Evolutionary conservation across 2,329 filamentous ascomycete genomes (phyloP), one percentile per base, ranked within the genome.

Genomic region (Paramyrothecium sp.): DNA sequence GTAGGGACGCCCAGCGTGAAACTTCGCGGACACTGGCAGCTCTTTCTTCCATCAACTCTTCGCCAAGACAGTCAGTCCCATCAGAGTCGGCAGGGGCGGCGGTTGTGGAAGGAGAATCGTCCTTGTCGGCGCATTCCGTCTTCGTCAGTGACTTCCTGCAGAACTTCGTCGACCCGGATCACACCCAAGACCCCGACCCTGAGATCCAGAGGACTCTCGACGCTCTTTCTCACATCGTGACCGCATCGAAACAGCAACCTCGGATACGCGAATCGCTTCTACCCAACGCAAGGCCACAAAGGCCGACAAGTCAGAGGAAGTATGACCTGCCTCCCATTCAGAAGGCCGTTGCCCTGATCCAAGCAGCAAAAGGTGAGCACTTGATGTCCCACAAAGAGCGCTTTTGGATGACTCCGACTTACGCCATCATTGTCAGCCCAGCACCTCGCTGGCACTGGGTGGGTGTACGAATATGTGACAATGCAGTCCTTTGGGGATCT

Each of bases 111-210:
- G 78, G 77, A 8, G 75, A 76, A 58, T 78, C 76, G 3, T 80
- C 77, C 2, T 60, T 80, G 22, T 71, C 77, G 7, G 78, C 78
- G 2, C 78, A 80, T 56, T 76, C 77, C 2, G 73, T 71, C 13
- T 80, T 81, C 59, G 78, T 78, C 34, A 78, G 74, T 21, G 74
- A 80, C 52, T 76, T 81, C 48, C 63, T 78, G 3, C 69, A 73
- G 21, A 71, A 76, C 55, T 71, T 70, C 3, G 72, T 73, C 17
- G 65, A 63, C 12, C 65, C 67, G 22, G 65, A 60, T n/a, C 62
- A 68, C 11, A 54, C 69, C 0, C 63, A 65, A 22, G 66, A 63
- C 7, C 63, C 67, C 0, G 64, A 67, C 8, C 63, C 72, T 1
- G 69, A 74, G 58, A 61, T 75, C 61, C 65, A 67, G 3, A 71